phyloP scores from a whole-genome alignment of 768 basidiomycete genomes.

The Tylopilus plumbeoviolaceoides region DNA sequence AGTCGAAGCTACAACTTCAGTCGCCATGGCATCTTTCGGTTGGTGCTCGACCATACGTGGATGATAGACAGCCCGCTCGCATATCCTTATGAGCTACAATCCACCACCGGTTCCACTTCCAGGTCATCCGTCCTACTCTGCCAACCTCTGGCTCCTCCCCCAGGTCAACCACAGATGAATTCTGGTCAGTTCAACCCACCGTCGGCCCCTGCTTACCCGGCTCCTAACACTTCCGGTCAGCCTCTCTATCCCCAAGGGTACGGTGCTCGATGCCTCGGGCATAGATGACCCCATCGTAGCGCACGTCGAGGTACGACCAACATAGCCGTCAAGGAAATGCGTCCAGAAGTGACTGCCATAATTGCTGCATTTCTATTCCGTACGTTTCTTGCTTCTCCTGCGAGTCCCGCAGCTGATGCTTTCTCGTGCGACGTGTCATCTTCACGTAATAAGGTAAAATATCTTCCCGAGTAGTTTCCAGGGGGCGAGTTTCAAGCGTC shows the following conservation, averaged over 20 bases:
- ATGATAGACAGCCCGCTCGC: conserved; percentile 77
- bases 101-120: conserved; percentile 50
- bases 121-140: conserved; percentile 37
- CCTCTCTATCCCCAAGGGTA: conserved; percentile 33
- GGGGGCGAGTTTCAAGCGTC: conserved; percentile 19
- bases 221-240: conserved; percentile 30
- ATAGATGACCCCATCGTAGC: conserved; percentile 22
- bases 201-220: conserved; percentile 27
- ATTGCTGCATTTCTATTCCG: conserved; percentile 17
- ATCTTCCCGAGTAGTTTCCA: conserved; percentile 23
- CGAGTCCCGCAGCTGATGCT: not conserved
- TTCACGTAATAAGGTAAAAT: conserved; percentile 7
- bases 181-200: conserved; percentile 43
- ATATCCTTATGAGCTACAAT: conserved; percentile 54
- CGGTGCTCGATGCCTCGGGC: conserved; percentile 20
- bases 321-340: conserved; percentile 11
- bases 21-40: conserved; percentile 95
- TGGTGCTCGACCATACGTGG: conserved; percentile 93
- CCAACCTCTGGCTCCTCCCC: conserved; percentile 48
- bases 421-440: not conserved
- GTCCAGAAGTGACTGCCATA: conserved; percentile 15
- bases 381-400: conserved; percentile 6
- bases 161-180: conserved; percentile 21
- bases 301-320: conserved; percentile 10
- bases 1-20: conserved; percentile 83